phyloP scores from a whole-genome alignment of 805 yeast species.

The Metschnikowia matae region DNA sequence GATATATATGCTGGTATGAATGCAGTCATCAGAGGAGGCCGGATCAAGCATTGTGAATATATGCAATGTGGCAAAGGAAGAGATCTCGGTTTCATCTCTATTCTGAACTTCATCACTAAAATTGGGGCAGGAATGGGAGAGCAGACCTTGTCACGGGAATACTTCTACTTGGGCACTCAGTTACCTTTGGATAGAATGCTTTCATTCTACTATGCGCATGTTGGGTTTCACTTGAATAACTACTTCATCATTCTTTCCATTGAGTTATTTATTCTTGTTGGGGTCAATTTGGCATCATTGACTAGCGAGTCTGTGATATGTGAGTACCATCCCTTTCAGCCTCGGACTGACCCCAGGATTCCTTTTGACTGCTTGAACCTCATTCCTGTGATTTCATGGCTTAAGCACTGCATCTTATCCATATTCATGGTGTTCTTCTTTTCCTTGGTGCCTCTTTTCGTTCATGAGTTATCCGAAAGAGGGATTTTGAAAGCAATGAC shows the following conservation, averaged over 20 bases:
- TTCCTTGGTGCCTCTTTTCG: conserved; percentile 72
- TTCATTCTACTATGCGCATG: conserved; percentile 81
- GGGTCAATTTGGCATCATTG: conserved; percentile 67
- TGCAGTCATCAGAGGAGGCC: conserved; percentile 78
- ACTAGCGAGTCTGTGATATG: conserved; percentile 71
- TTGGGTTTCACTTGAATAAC: conserved; percentile 82
- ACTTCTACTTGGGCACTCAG: conserved; percentile 76
- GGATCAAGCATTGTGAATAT: conserved; percentile 83
- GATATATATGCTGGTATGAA: conserved; percentile 89
- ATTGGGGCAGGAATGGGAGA: conserved; percentile 95
- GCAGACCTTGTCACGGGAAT: conserved; percentile 81
- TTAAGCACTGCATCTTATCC: conserved; percentile 74
- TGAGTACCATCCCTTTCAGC: conserved; percentile 59
- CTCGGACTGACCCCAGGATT: conserved; percentile 59
- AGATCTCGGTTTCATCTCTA: conserved; percentile 84
- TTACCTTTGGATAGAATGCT: conserved; percentile 76
- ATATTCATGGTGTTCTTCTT: conserved; percentile 79
- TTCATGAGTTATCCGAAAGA: conserved; percentile 78
- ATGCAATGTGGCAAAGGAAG: conserved; percentile 90
- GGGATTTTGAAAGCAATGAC: conserved; percentile 73
- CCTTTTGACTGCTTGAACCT: conserved; percentile 76
- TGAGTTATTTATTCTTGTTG: conserved; percentile 65
- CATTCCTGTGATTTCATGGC: conserved; percentile 73
- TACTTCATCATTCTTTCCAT: conserved; percentile 72
- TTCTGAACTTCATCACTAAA: conserved; percentile 79